Base-by-base conservation (phyloP, 1,139 yeast genomes). In the Sugiyamaella japonica region DNA sequence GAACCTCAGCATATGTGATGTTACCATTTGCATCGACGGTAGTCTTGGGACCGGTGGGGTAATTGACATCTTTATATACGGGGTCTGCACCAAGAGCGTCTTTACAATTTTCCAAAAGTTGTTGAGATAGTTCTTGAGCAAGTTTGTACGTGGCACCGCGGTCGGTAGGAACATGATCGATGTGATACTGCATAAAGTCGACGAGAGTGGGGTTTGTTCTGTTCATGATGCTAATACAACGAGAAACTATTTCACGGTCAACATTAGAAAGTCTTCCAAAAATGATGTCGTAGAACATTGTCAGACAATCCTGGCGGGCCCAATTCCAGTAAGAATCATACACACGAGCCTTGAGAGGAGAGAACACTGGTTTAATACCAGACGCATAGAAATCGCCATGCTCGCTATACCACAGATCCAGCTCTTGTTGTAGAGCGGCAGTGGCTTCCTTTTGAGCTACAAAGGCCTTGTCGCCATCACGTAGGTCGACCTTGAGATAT, bases 261-360 rank as follows among this genome's bases (percentile, higher is more conserved):
- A 93, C 86, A 57, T 89, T 85, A 48, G 85, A 84, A 65, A 93
- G 81, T 63, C 89, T 86, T 69, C 99, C 99, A 72, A 93, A 95
- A 66, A 93, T 89, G 66, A 93, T 89, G 74, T 93, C 97, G 71
- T 83, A 93, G 77, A 89, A 93, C 90, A 93, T 86, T 52, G 91
- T 84, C 65, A 93, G 77, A 59, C 95, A 88, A 72, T 95, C 97
- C 77, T 93, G 99, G 75, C 97, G 88, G 46, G 98, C 97, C 99
- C 99, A 93, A 75, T 95, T 95, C 99, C 99, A 93, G 74, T 91
- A 90, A 28, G 98, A 90, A 74, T 93, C 98, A 73, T 93, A 93
- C 53, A 87, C 84, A 78, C 99, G 88, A 39, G 98, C 96, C 77
- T 93, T 93, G 76, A 87, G 81, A 59, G 95, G 80, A 42, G 96